Base-by-base conservation (phyloP, 2,329 filamentous ascomycete genomes). In the Hortaea werneckii region DNA sequence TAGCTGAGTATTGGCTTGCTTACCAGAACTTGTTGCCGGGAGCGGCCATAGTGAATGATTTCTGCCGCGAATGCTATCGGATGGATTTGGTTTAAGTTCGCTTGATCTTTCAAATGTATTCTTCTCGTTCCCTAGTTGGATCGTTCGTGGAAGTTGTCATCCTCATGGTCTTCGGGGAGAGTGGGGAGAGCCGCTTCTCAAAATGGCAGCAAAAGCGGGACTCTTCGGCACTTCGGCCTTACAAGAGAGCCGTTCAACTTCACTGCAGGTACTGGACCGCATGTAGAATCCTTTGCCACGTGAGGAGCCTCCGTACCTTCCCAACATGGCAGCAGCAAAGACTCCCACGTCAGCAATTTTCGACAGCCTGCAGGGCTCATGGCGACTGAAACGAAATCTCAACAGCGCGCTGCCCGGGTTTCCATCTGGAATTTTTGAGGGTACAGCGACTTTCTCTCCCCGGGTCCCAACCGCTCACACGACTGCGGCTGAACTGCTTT, bases 401-500 rank as follows among this genome's bases (percentile, higher is more conserved):
- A 57, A 58, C 37, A 64, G 60, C 45, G 51, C 46, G 6, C 48
- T 64, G 2, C 54, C 62, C 6, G 61, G 57, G 32, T 65, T 62
- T 40, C 62, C 61, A 6, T 63, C 59, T 9, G 63, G 63, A 27
- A 59, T 52, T 3, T 65, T 66, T 42, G 57, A 62, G 39, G 63
- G 63, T 6, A 57, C 55, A 7, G 62, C 63, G 8, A 64, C 52
- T 5, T 65, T 66, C 50, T 55, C 48, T 28, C 55, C 60, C 6
- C 52, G 59, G n/a, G 47, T 54, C 37, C 55, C 60, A 5, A 55
- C 56, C 1, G 55, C 58, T 3, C 48, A 56, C 40, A 54, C 53
- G 27, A 52, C 56, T n/a, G 50, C 56, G 11, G 56, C 53, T 12
- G 61, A 64, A 37, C 50, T 64, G 4, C 52, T 66, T 5, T 66